These are phyloP conservation scores for Penicillium sp. DNA, from an alignment of 2,329 filamentous ascomycete genomes.

Conservation along the genomic window DNA sequence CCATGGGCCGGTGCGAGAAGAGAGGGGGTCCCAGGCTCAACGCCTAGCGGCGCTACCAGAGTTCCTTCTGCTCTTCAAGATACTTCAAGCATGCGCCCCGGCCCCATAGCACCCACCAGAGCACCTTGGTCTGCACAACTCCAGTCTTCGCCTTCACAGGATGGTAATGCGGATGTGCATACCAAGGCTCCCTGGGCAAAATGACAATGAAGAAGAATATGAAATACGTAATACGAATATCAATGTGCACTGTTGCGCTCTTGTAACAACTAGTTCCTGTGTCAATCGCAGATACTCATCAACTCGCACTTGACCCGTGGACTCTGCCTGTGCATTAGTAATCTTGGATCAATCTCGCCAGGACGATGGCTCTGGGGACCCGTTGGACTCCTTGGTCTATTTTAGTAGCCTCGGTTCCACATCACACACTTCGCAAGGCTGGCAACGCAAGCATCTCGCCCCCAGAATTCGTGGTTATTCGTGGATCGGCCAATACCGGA, in stretches of 20 bases:
- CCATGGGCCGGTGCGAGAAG: constrained; percentile 24
- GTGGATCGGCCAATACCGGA: constrained; percentile 1
- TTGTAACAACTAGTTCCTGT: background rate
- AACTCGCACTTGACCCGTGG: too few species aligned
- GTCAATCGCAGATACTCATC: background rate
- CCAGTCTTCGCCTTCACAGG: constrained; percentile 12
- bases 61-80: constrained; percentile 16
- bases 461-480: background rate
- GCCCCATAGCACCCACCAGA: constrained; percentile 26
- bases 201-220: constrained; percentile 5
- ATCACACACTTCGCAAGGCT: background rate
- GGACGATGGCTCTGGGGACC: background rate
- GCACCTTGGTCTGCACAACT: constrained; percentile 26
- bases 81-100: constrained; percentile 24
- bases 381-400: background rate
- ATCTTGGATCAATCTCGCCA: background rate
- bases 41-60: background rate
- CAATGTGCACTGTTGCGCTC: background rate
- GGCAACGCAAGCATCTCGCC: background rate
- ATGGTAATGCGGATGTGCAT: constrained; percentile 14
- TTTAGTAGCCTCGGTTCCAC: background rate
- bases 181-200: constrained; percentile 37
- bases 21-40: constrained; percentile 5
- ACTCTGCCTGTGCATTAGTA: background rate
- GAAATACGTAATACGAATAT: background rate